Conservation (phyloP, 2,329 filamentous ascomycete genomes). For the Rhynchosporium secalis region DNA sequence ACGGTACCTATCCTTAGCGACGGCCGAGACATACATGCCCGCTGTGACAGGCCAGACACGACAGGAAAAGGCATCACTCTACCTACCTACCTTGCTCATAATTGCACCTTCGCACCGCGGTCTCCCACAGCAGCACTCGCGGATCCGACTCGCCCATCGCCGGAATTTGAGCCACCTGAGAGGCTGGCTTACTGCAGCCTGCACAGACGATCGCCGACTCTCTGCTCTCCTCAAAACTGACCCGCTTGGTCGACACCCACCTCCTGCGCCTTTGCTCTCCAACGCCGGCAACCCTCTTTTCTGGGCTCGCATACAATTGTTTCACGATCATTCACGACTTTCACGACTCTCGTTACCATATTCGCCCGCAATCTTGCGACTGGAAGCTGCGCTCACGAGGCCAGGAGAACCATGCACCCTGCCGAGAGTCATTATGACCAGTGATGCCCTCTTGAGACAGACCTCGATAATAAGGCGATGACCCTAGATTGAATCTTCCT, state of each 20-base stretch:
- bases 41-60: conserved; percentile 8
- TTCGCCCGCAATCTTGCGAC: not conserved
- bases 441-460: conserved; percentile 25
- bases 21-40: conserved; percentile 10
- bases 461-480: conserved; percentile 20
- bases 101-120: not conserved
- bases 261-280: conserved; percentile 1
- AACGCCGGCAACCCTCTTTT: conserved; percentile 9
- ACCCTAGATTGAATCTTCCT: conserved; percentile 23
- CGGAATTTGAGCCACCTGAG: conserved; percentile 12
- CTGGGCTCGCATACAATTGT: conserved; percentile 7
- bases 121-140: conserved; percentile 3
- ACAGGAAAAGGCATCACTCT: not conserved
- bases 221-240: conserved; percentile 4
- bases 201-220: conserved; percentile 18
- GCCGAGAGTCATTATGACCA: conserved; percentile 29
- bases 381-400: conserved; percentile 16
- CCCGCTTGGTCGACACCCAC: conserved; percentile 8
- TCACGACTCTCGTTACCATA: conserved; percentile 12
- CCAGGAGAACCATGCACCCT: conserved; percentile 24
- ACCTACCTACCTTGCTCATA: not conserved
- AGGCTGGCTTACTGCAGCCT: conserved; percentile 29
- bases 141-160: conserved; percentile 15
- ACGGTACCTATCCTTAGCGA: not conserved
- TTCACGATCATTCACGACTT: conserved; percentile 10